Base-by-base conservation (phyloP, 1,284 basidiomycete genomes). In the Golubevia sp. region DNA sequence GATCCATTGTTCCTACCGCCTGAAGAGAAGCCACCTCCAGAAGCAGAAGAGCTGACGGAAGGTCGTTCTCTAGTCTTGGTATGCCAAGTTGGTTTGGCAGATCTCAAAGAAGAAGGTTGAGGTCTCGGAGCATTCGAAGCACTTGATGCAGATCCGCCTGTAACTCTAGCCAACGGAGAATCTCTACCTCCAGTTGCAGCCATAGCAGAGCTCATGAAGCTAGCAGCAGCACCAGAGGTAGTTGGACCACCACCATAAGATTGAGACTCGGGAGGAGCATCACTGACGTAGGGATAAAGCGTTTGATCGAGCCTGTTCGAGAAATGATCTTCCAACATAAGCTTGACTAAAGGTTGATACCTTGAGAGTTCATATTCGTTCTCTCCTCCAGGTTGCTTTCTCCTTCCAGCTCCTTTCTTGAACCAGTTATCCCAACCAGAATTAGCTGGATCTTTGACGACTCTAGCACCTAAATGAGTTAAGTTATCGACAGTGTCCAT, bases 301-400 rank as follows among this genome's bases (percentile, higher is more conserved):
- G 86, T 85, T 53, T 88, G 85, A 76, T 98, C 95, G 13, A 99
- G 88, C 71, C 89, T 91, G 74, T 89, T 90, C 6, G 88, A 85
- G 58, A 90, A 87, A 79, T 96, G 92, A 62, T 98, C 94, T 91
- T 94, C 91, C n/a, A 96, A 85, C 74, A 99, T 89, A 3, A 90
- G 89, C 73, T 90, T 90, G 49, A 99, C 85, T 2, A 91, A 85
- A 3, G 97, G 97, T 79, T 93, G 95, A 85, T 90, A 99, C 57
- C 97, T 88, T 30, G 95, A 98, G 49, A 99, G 88, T 69, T 98
- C 96, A 78, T 97, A 99, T 76, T 96, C 93, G 65, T 97, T 93
- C 26, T 94, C 93, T 24, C 82, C 82, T 20, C 85, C 86, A 3
- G 84, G 87, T 77, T 92, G 91, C 92, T 86, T 70, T 89, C 91